Base-by-base conservation (phyloP, 2,329 filamentous ascomycete genomes). In the Phoma herbarum region DNA sequence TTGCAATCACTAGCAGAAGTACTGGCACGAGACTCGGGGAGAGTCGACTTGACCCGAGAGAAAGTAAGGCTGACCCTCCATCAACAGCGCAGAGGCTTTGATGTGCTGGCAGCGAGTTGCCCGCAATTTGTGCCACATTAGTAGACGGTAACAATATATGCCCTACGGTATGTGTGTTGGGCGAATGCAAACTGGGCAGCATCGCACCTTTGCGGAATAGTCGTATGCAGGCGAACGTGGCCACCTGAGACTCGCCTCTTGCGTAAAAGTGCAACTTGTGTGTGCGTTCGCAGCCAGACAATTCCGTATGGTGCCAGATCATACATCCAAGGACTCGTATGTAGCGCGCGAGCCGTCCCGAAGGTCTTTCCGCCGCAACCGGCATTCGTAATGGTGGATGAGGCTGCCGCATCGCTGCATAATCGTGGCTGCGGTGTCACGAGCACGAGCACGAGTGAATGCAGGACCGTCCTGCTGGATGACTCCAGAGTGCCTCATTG, bases 51-150 rank as follows among this genome's bases (percentile, higher is more conserved):
- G 55, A 64, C 58, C 55, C 45, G 26, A 52, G 51, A 28, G 18
- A 50, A 20, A 7, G 52, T 65, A 65, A 70, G 66, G 71, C 72
- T 70, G 65, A 59, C 69, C 20, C 59, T 67, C 66, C 55, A 69
- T 62, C 61, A 59, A 57, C 60, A 66, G 61, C 64, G 61, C 64
- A 66, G 68, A 72, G 72, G 67, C 70, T 67, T 67, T 75, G 75
- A 77, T 78, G 75, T 76, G 75, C 66, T 78, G 75, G 74, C 75
- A 78, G 64, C 67, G 63, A 68, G 47, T 68, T 59, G 63, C 71
- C 72, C 74, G 75, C 74, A 73, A 69, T 73, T 65, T 63, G 69
- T 60, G 67, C 71, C 67, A 69, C 67, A 73, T 76, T 76, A 73
- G 74, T 73, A 73, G 72, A 71, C 59, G 64, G 63, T 65, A 59